Conservation (phyloP, 352 stramenopile genomes). For the Thraustochytrium sp. region DNA sequence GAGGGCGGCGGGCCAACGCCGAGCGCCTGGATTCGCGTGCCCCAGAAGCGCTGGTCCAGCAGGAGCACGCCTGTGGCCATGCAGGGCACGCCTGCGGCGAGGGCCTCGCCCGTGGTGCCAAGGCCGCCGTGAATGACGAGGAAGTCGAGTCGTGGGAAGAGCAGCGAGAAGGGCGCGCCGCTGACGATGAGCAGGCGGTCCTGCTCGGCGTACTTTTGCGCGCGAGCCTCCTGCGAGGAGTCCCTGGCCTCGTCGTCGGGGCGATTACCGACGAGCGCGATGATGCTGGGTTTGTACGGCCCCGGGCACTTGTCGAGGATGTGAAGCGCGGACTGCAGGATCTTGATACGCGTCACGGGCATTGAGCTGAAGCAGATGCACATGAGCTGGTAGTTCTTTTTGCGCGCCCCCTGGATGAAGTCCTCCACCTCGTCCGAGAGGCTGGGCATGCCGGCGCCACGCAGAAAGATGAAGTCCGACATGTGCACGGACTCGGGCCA, state of each 20-base stretch:
- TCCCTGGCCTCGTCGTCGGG: not conserved
- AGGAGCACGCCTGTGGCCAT: constrained; percentile 42
- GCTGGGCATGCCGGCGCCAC: not conserved
- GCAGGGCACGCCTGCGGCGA: not conserved
- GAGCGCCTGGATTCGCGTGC: constrained; percentile 1
- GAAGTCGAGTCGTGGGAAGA: constrained; percentile 36
- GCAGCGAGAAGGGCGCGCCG: constrained; percentile 6
- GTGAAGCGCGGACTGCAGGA: constrained; percentile 9
- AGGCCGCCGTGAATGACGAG: constrained; percentile 38
- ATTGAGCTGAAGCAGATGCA: constrained; percentile 17
- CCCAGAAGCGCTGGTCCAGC: constrained; percentile 42
- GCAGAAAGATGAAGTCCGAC: constrained; percentile 44
- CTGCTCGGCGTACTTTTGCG: not conserved
- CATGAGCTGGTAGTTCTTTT: not conserved
- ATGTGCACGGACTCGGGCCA: constrained; percentile 18
- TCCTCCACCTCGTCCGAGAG: not conserved
- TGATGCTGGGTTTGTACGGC: not conserved
- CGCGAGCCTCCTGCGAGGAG: not conserved
- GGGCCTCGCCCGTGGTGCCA: constrained; percentile 34
- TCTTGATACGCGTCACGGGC: constrained; percentile 13
- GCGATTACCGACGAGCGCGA: constrained; percentile 39
- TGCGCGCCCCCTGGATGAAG: not conserved
- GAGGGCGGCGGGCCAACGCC: constrained; percentile 24
- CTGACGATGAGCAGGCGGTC: not conserved
- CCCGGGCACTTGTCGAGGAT: constrained; percentile 29